phyloP scores from a whole-genome alignment of 129 eudicot species.

The Smallanthus sonchifolius region DNA sequence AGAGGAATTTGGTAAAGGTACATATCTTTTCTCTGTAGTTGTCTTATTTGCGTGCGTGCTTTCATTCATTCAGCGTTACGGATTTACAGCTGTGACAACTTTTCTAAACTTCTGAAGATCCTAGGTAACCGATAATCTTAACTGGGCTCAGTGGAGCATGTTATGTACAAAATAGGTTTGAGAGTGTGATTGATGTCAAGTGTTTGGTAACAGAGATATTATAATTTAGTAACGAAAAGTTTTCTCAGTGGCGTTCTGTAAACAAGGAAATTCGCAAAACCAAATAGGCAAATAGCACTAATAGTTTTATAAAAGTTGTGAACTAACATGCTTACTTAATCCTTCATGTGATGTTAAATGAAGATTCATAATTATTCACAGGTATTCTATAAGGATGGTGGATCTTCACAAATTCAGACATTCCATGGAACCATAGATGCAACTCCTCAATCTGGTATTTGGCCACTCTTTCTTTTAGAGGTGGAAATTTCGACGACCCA shows the following conservation, averaged over 20 bases:
- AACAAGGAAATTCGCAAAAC: not conserved
- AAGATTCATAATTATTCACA: conserved; percentile 26
- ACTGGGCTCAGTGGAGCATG: no score
- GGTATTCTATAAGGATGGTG: conserved; percentile 58
- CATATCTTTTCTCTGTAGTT: not conserved
- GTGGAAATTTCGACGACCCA: not conserved
- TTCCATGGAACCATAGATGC: conserved; percentile 25
- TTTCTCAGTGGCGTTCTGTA: not conserved
- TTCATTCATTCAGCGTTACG: not conserved
- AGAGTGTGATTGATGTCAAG: conserved; percentile 4
- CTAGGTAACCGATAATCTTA: not conserved
- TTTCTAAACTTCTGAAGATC: not conserved
- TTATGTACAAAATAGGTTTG: not conserved
- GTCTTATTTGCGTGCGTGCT: not conserved
- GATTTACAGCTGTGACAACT: not conserved
- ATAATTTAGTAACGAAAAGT: not conserved
- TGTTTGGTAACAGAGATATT: not conserved
- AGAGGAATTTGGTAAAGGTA: conserved; percentile 71
- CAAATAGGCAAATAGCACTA: not conserved
- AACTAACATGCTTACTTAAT: not conserved
- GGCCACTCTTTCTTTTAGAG: not conserved
- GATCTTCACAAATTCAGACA: conserved; percentile 23
- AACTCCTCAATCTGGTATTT: conserved; percentile 37
- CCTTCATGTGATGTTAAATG: not conserved
- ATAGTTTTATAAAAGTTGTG: not conserved